Evolutionary conservation across 345 rosid species (phyloP).

Genomic region (Ricinus communis): DNA sequence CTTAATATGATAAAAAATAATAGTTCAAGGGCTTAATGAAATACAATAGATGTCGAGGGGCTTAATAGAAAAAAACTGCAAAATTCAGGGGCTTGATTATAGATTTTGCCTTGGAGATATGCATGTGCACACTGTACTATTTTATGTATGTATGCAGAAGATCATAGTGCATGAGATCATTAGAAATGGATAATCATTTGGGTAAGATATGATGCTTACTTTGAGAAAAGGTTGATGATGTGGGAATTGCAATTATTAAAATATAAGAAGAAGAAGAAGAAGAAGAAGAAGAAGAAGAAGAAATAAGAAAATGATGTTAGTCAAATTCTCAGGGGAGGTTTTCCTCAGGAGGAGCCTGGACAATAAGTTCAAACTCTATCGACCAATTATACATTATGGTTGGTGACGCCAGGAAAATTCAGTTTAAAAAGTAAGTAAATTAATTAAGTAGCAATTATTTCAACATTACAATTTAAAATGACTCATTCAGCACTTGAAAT

Average conservation of each 20-base stretch:
- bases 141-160: not conserved
- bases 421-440: conserved; percentile 39
- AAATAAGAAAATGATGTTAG: conserved; percentile 18
- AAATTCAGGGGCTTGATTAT: no score
- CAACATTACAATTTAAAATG: conserved; percentile 21
- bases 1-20: no score
- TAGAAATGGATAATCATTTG: conserved; percentile 34
- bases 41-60: no score
- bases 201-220: conserved; percentile 26
- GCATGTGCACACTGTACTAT: not conserved
- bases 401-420: conserved; percentile 33
- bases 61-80: no score
- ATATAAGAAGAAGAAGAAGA: conserved; percentile 8
- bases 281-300: no score
- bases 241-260: conserved; percentile 28
- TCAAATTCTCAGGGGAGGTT: conserved; percentile 31
- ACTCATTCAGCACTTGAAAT: conserved; percentile 35
- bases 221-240: conserved; percentile 27
- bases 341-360: conserved; percentile 7
- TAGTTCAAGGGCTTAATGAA: no score
- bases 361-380: conserved; percentile 20
- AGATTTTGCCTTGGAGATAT: no score
- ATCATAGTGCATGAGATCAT: not conserved
- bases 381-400: conserved; percentile 23
- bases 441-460: conserved; percentile 9